phyloP scores from a whole-genome alignment of 1,284 basidiomycete genomes.

The Melanopsichium pennsylvanicum region DNA sequence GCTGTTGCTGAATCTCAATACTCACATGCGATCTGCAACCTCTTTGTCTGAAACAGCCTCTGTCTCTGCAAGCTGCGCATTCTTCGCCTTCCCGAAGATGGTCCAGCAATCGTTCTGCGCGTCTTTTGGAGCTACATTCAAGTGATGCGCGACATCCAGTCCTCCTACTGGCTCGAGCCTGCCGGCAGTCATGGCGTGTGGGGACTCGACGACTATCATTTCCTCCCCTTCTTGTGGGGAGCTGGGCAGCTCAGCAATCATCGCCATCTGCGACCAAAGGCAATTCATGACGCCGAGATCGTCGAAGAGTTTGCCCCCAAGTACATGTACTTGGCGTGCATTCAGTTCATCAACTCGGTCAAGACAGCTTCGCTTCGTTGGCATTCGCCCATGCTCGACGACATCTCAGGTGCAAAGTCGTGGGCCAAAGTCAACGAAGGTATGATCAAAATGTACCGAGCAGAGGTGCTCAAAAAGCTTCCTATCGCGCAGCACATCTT shows the following conservation, averaged over 20 bases:
- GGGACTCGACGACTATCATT: slow-evolving; percentile 98
- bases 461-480: slow-evolving; percentile 92
- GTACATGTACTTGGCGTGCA: slow-evolving; percentile 98
- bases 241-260: slow-evolving; percentile 84
- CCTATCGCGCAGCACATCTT: slow-evolving; percentile 96
- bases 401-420: slow-evolving; percentile 94
- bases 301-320: slow-evolving; percentile 90
- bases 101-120: slow-evolving; percentile 78
- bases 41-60: not conserved
- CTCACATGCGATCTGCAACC: not conserved
- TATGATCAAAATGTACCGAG: slow-evolving; percentile 97
- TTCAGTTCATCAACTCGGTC: slow-evolving; percentile 91
- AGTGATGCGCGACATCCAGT: slow-evolving; percentile 87
- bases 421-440: slow-evolving; percentile 98
- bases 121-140: slow-evolving; percentile 79
- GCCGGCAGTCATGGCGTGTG: slow-evolving; percentile 98
- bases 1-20: not conserved
- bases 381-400: slow-evolving; percentile 99
- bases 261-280: slow-evolving; percentile 87
- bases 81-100: slow-evolving; percentile 72
- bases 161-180: slow-evolving; percentile 96
- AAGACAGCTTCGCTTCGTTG: slow-evolving; percentile 94
- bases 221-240: slow-evolving; percentile 91
- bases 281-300: slow-evolving; percentile 89
- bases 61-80: slow-evolving; percentile 76